These are phyloP conservation scores for Brettanomyces nanus DNA, from an alignment of 805 yeast genomes.

Conservation along the genomic window DNA sequence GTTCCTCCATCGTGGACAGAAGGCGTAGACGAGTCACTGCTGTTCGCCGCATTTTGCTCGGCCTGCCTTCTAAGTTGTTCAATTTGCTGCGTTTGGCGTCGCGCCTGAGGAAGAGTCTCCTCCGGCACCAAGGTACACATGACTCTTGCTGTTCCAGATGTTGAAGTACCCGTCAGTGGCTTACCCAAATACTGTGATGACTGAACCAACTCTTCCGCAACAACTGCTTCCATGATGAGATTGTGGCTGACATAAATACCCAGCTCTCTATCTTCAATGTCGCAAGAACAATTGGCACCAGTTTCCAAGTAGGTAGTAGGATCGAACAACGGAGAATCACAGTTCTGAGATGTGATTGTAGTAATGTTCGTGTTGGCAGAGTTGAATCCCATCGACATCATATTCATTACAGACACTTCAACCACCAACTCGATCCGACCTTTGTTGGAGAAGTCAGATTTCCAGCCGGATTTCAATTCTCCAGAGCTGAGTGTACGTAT, in stretches of 20 bases:
- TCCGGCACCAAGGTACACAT: slow-evolving; percentile 10
- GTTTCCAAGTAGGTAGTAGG: slow-evolving; percentile 24
- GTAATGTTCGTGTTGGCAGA: slow-evolving; percentile 21
- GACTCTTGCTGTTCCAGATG: slow-evolving; percentile 6
- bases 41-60: neutral
- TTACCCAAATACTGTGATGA: slow-evolving; percentile 15
- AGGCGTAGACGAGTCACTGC: neutral
- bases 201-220: slow-evolving; percentile 79
- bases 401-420: slow-evolving; percentile 51
- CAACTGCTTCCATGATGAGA: slow-evolving; percentile 79
- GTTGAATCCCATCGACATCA: slow-evolving; percentile 43
- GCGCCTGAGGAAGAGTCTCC: slow-evolving; percentile 9
- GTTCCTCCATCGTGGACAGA: slow-evolving; percentile 20
- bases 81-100: neutral
- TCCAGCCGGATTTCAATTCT: slow-evolving; percentile 89
- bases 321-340: slow-evolving; percentile 24
- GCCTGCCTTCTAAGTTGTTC: neutral
- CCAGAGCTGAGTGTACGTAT: slow-evolving; percentile 67
- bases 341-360: slow-evolving; percentile 25
- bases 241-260: slow-evolving; percentile 75
- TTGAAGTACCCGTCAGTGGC: slow-evolving; percentile 12
- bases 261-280: slow-evolving; percentile 69
- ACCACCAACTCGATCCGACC: slow-evolving; percentile 80
- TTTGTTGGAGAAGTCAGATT: slow-evolving; percentile 70
- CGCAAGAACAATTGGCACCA: slow-evolving; percentile 54